Percentiles rank a stretch among this genome's conserved stretches.
phyloP scores from a whole-genome alignment of 768 basidiomycete species.

The Lactarius sp. region DNA sequence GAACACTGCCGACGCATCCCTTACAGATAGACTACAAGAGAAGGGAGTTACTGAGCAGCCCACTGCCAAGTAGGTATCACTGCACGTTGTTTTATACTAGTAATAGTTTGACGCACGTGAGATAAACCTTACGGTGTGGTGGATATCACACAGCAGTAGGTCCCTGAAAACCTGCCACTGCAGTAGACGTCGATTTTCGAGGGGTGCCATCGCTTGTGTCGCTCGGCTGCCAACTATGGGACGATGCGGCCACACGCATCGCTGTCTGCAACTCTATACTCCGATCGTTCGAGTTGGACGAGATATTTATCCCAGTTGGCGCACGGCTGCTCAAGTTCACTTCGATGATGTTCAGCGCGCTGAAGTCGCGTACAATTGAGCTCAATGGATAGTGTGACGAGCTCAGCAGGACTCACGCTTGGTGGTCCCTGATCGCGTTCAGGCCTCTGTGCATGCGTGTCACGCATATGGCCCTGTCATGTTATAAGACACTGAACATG shows the following conservation, averaged over 20 bases:
- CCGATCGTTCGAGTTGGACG: background rate
- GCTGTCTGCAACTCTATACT: background rate
- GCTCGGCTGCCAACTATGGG: background rate
- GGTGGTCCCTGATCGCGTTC: background rate
- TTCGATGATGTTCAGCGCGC: background rate
- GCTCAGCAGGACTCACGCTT: background rate
- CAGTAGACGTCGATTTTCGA: background rate
- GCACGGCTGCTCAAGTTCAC: background rate
- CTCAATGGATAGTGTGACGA: background rate
- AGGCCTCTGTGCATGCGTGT: constrained; percentile 17
- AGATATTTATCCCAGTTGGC: background rate
- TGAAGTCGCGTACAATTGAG: background rate
- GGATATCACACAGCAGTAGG: background rate
- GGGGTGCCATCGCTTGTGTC: background rate
- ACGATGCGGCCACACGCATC: background rate
- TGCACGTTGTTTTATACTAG: background rate
- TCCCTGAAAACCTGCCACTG: background rate
- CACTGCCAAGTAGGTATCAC: constrained; percentile 42
- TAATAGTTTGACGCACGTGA: background rate
- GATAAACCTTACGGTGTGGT: background rate
- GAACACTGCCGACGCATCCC: constrained; percentile 66
- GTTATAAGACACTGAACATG: too few relatives aligned
- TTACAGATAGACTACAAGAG: constrained; percentile 56
- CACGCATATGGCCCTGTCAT: constrained; percentile 18
- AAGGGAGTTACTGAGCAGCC: constrained; percentile 57